Evolutionary conservation across 805 yeast species (phyloP), one percentile per base, ranked within the genome.

Genomic region (Candida germanica): DNA sequence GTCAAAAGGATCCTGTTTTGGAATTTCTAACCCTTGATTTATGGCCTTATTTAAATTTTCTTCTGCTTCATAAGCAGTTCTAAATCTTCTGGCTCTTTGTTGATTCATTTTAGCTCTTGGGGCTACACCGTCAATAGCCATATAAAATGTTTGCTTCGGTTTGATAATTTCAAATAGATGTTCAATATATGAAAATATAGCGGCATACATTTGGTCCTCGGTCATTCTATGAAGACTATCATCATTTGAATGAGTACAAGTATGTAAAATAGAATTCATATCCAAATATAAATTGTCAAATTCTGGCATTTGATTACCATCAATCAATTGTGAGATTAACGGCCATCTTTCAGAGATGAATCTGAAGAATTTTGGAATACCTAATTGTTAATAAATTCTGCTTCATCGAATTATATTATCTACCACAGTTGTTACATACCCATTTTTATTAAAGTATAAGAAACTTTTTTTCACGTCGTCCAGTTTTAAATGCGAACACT

Each of bases 271-370:
- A 16, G 98, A 88, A 64, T 93, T 93, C 99, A 93, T 93, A 66
- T 93, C 99, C 47, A 93, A 75, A 53, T 93, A 93, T 44, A 93
- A 69, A 54, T 91, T 91, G 60, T 93, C 99, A 59, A 87, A 93
- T 59, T 89, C 97, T 3, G 97, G 94, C 41, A 89, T 78, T 49
- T 84, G 87, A 35, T 75, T 72, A 20, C 82, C 93, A 35, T 61
- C 67, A 46, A 91, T 80, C 53, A 80, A 68, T 61, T 88, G 95
- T 8, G 94, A 82, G 47, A 89, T 88, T 71, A 84, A 71, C 21
- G 99, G 99, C 97, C 98, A 93, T 79, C 99, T 80, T 67, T 93
- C 98, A 32, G 97, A 87, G 68, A 93, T 88, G 70, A 87, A 91
- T 64, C 96, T 79, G 62, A 87, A 93, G 59, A 91, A 93, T 56